phyloP scores from a whole-genome alignment of 1,284 basidiomycete species.

The Moesziomyces aphidis region DNA sequence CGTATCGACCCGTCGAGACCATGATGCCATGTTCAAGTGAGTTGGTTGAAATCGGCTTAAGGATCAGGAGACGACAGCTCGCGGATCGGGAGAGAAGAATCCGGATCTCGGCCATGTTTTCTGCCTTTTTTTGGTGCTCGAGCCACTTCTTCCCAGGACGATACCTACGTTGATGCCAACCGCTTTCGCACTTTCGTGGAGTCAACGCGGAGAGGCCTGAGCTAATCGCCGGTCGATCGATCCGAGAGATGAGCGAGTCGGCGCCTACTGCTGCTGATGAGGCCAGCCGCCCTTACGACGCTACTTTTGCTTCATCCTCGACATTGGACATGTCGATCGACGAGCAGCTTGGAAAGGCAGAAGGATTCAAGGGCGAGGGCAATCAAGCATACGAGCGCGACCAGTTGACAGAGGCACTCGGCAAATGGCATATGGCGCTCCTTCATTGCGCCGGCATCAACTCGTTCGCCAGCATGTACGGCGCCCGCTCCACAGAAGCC shows the following conservation, averaged over 20 bases:
- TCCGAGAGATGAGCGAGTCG: neutral
- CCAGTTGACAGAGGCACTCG: constrained; percentile 26
- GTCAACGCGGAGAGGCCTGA: neutral
- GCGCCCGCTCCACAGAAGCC: constrained; percentile 30
- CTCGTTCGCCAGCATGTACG: constrained; percentile 45
- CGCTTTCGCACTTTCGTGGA: no score
- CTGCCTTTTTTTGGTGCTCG: neutral
- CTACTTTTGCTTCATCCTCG: neutral
- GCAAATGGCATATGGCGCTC: constrained; percentile 47
- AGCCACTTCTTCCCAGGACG: neutral
- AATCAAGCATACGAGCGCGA: constrained; percentile 31
- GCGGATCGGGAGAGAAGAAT: neutral
- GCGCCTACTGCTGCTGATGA: neutral
- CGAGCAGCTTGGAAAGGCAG: constrained; percentile 27
- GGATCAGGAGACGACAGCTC: neutral
- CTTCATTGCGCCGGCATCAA: constrained; percentile 52
- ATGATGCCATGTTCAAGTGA: no score
- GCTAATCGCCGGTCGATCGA: neutral
- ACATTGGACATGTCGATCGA: constrained; percentile 22
- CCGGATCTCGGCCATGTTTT: neutral
- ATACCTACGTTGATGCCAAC: no score
- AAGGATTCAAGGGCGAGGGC: constrained; percentile 34
- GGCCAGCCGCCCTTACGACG: neutral
- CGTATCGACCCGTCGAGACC: neutral
- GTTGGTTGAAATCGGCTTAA: no score